Evolutionary conservation across 495 filamentous ascomycete species (phyloP), one percentile per base, ranked within the genome.

Genomic region (Penicillium samsonianum): DNA sequence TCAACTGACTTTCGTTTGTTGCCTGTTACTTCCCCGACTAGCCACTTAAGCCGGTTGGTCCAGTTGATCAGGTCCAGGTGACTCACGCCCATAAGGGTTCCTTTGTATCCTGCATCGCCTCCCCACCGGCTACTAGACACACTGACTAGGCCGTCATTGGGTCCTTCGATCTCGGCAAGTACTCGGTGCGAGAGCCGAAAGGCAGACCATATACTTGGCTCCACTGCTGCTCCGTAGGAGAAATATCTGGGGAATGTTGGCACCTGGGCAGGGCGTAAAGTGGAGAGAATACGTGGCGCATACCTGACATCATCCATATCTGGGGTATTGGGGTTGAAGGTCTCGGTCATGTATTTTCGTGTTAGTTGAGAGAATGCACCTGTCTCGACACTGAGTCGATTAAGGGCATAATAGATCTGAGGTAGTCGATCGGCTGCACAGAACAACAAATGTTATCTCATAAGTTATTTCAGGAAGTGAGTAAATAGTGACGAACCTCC

Each of bases 61-160:
- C 93, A 98, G 73, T 97, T 97, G 70, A 97, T 98, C 50, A 96
- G 75, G 64, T 96, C 92, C 5, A 97, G 73, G 73, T 98, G 94
- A 70, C 86, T 95, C 28, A 96, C 91, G 10, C 83, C 85, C 5
- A 92, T 72, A n/a, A 98, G 70, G 3, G 94, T 97, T 4, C 94
- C 94, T 69, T 93, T 90, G 68, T 97, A 97, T 19, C 73, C 73
- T 3, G 58, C 14, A 19, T 77, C 69, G 1, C 80, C 81, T n/a
- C 94, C 94, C 92, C 93, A 97, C 63, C 82, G 80, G 59, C 87
- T 87, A 65, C 91, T 96, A 9, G 80, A 73, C 25, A 97, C 91
- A 66, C 90, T 95, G 17, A 98, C 94, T 5, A 98, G 81, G 0
- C 94, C 94, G 61, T 98, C 94, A 68, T 98, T 98, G 1, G 86